These are phyloP conservation scores for Tephrocybe sp. DNA, from an alignment of 768 basidiomycete species.

Conservation along the genomic window DNA sequence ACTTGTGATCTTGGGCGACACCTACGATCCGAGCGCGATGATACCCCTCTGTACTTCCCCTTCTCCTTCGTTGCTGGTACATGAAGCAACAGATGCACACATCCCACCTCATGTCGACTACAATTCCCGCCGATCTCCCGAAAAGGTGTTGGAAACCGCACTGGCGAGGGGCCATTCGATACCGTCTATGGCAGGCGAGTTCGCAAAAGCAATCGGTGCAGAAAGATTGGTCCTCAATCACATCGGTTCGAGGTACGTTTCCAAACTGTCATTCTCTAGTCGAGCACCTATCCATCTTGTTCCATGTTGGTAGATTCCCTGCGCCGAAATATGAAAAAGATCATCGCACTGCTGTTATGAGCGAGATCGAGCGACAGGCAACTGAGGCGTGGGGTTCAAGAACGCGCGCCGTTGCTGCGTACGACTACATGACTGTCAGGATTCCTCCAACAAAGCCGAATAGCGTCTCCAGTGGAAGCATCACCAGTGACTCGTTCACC, in stretches of 20 bases:
- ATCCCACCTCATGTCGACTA: constrained; percentile 59
- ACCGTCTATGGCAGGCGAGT: constrained; percentile 74
- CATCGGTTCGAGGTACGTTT: constrained; percentile 62
- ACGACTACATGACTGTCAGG: constrained; percentile 52
- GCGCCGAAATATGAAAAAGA: constrained; percentile 41
- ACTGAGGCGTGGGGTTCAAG: constrained; percentile 53
- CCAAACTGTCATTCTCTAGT: neutral
- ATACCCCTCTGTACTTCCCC: constrained; percentile 53
- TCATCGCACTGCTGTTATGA: constrained; percentile 45
- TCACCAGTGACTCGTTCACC: neutral
- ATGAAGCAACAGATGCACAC: constrained; percentile 80
- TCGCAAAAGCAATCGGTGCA: constrained; percentile 64
- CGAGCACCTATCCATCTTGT: constrained; percentile 2
- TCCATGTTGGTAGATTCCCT: constrained; percentile 45
- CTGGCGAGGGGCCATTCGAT: constrained; percentile 77
- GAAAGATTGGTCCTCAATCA: constrained; percentile 73
- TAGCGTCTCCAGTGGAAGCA: neutral
- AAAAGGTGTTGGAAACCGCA: constrained; percentile 47
- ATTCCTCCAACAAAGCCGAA: constrained; percentile 27
- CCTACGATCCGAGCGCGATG: constrained; percentile 60
- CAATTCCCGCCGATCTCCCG: constrained; percentile 40
- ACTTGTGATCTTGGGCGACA: constrained; percentile 79
- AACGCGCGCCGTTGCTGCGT: constrained; percentile 50
- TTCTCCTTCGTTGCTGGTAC: constrained; percentile 69
- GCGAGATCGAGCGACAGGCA: constrained; percentile 66